phyloP scores from a whole-genome alignment of 2,329 filamentous ascomycete genomes.

The Venturia nashicola region DNA sequence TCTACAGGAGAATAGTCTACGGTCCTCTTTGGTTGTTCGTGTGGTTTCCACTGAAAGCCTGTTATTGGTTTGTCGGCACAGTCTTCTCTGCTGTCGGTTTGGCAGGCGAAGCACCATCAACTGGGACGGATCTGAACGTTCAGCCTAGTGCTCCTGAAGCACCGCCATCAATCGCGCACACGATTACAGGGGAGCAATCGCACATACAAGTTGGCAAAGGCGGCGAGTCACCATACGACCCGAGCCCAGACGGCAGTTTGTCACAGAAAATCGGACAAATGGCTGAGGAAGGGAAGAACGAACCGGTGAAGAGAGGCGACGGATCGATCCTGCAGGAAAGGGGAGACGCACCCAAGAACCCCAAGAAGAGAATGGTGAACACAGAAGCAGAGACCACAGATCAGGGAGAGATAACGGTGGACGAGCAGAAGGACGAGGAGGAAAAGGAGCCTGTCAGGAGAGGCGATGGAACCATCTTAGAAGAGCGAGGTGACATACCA shows the following conservation, averaged over 20 bases:
- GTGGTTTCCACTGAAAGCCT: conserved; percentile 63
- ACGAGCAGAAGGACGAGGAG: conserved; percentile 13
- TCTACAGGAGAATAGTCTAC: conserved; percentile 76
- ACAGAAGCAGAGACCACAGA: conserved; percentile 39
- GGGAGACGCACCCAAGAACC: conserved; percentile 33
- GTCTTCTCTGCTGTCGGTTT: conserved; percentile 41
- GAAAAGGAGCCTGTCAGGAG: conserved; percentile 25
- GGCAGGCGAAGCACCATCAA: conserved; percentile 11
- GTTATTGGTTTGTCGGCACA: conserved; percentile 47
- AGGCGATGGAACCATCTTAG: conserved; percentile 32
- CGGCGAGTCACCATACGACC: conserved; percentile 29
- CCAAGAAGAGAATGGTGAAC: conserved; percentile 52
- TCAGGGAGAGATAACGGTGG: conserved; percentile 36
- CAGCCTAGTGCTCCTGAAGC: conserved; percentile 29
- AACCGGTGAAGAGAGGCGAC: conserved; percentile 30
- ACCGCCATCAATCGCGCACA: conserved; percentile 28
- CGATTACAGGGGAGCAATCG: conserved; percentile 19
- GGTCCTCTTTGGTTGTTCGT: conserved; percentile 84
- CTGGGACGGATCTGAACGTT: neutral
- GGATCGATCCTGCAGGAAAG: conserved; percentile 27
- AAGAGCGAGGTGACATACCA: conserved; percentile 23
- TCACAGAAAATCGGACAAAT: conserved; percentile 31
- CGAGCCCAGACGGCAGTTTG: conserved; percentile 22
- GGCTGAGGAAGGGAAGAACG: conserved; percentile 23
- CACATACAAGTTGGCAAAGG: conserved; percentile 37